phyloP scores from a whole-genome alignment of 768 basidiomycete species.

The Auriscalpium orientale region DNA sequence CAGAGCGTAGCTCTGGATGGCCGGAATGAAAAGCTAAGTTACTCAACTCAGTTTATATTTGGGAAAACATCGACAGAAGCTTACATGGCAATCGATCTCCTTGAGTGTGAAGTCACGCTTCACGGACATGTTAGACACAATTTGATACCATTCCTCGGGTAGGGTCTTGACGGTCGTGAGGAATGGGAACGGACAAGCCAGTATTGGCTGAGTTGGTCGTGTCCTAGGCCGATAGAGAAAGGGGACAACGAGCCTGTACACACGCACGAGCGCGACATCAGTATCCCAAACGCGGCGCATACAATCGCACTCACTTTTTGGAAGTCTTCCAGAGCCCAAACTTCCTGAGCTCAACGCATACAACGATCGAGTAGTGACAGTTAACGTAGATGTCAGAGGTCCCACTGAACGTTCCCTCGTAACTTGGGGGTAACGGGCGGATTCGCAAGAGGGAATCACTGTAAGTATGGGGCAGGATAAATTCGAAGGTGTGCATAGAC shows the following conservation, averaged over 20 bases:
- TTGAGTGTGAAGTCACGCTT: constrained; percentile 26
- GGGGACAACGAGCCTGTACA: constrained; percentile 35
- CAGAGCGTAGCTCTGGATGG: constrained; percentile 44
- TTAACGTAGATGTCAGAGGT: constrained; percentile 25
- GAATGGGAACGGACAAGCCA: constrained; percentile 37
- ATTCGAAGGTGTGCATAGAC: constrained; percentile 33
- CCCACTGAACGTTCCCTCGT: constrained; percentile 31
- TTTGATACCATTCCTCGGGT: constrained; percentile 63
- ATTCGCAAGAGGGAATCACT: not conserved
- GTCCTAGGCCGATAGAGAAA: constrained; percentile 47
- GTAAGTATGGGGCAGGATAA: constrained; percentile 11
- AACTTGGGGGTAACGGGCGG: constrained; percentile 37
- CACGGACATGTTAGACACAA: constrained; percentile 34
- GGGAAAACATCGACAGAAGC: constrained; percentile 11
- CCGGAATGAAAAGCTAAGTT: constrained; percentile 52
- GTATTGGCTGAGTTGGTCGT: constrained; percentile 48
- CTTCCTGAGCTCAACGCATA: constrained; percentile 31
- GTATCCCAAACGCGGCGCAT: not conserved
- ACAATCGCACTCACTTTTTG: constrained; percentile 32
- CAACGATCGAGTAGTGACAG: constrained; percentile 38
- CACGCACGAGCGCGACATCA: not conserved
- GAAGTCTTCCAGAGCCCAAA: constrained; percentile 37
- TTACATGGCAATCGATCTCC: constrained; percentile 45
- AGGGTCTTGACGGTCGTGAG: constrained; percentile 50
- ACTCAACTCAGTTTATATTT: not conserved